A percentile compares a stretch with the other conserved stretches of the same genome.
These are phyloP conservation scores for Durusdinium trenchii DNA, from an alignment of 73 alveolate genomes.

Conservation along the genomic window DNA sequence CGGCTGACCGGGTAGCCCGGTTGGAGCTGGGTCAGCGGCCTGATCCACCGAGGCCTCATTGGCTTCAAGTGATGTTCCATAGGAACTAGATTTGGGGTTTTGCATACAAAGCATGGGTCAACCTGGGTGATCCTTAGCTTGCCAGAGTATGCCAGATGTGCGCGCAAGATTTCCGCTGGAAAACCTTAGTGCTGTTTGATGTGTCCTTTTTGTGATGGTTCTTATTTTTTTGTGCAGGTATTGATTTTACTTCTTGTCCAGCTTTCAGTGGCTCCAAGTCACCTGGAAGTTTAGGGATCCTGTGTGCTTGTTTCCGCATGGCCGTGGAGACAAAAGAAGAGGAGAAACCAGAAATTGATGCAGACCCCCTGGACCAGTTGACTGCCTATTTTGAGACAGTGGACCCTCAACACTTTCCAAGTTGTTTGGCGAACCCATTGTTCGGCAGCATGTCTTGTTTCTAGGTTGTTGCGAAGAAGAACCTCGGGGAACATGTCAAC, in stretches of 20 bases:
- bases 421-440: neutral
- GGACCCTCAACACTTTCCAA: neutral
- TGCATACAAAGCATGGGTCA: neutral
- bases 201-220: too few species aligned
- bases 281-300: too few species aligned
- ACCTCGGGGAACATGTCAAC: neutral
- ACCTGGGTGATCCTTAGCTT: neutral
- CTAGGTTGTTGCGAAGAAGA: neutral
- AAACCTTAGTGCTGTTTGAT: too few species aligned
- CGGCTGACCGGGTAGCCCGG: neutral
- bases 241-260: too few species aligned
- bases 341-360: neutral
- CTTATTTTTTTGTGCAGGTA: too few species aligned
- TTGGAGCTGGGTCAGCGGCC: neutral
- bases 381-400: slow-evolving; percentile 13
- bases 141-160: too few species aligned
- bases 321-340: neutral
- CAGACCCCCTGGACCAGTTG: neutral
- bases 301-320: too few species aligned
- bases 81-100: neutral
- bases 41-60: neutral
- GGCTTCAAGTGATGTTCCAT: slow-evolving; percentile 29
- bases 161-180: too few species aligned
- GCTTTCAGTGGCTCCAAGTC: neutral
- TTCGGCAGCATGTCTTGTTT: neutral